These are phyloP conservation scores for Annulohypoxylon bovei DNA, from an alignment of 495 filamentous ascomycete species.

Conservation along the genomic window DNA sequence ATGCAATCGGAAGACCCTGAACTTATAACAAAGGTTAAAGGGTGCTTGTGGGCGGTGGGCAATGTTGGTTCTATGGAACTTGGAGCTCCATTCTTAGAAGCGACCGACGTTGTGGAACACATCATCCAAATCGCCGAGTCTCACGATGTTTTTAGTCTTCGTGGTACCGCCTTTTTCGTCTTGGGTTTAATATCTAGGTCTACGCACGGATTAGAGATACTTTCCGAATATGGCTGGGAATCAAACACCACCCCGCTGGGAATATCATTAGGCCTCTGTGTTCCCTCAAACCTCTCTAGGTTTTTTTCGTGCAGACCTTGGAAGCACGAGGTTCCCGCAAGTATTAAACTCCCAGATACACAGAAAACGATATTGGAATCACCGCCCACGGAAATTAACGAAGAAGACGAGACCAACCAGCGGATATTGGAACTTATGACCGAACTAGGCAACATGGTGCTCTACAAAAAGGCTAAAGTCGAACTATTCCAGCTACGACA, in stretches of 20 bases:
- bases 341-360: slow-evolving; percentile 52
- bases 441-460: slow-evolving; percentile 89
- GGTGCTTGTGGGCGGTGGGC: slow-evolving; percentile 96
- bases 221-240: slow-evolving; percentile 89
- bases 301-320: slow-evolving; percentile 71
- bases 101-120: slow-evolving; percentile 81
- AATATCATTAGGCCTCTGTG: slow-evolving; percentile 83
- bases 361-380: slow-evolving; percentile 55
- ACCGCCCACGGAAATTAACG: slow-evolving; percentile 47
- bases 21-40: slow-evolving; percentile 91
- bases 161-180: slow-evolving; percentile 96
- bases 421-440: slow-evolving; percentile 80
- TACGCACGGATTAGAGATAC: slow-evolving; percentile 88
- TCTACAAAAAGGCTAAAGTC: slow-evolving; percentile 77
- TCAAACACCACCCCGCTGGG: slow-evolving; percentile 86
- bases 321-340: slow-evolving; percentile 55
- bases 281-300: slow-evolving; percentile 79
- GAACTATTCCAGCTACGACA: slow-evolving; percentile 72
- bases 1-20: slow-evolving; percentile 87
- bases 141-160: slow-evolving; percentile 87
- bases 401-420: slow-evolving; percentile 63
- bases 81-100: slow-evolving; percentile 90
- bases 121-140: slow-evolving; percentile 87
- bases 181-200: slow-evolving; percentile 92
- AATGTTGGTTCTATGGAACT: slow-evolving; percentile 99